Base-by-base conservation (phyloP, 371 early-diverging fungal genomes). In the Apophysomyces ossiformis region DNA sequence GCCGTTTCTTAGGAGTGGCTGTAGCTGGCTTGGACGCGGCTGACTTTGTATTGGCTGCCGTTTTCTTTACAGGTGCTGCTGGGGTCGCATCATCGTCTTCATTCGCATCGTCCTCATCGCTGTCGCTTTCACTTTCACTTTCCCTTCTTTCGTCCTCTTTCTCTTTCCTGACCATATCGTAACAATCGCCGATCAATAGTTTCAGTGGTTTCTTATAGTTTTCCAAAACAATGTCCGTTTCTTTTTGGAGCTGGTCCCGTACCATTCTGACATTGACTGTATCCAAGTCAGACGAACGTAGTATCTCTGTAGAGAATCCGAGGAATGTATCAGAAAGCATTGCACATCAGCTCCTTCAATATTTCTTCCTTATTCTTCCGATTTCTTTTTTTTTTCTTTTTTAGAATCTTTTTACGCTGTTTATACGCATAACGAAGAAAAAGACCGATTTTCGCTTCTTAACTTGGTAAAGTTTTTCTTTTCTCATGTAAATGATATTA, bases 251-350 rank as follows among this genome's bases (percentile, higher is more conserved):
- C 50, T 80, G 74, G 36, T 65, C 39, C 13, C 87, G 79, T n/a
- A 87, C 83, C 47, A 78, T 72, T 58, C 85, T 86, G 7, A 81
- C 74, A 7, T 82, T 75, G 13, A 87, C 74, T 35, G 70, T 73
- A 16, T 68, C 59, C 15, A 83, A 74, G 70, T 87, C 85, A 18
- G 87, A 74, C 12, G 44, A 58, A 57, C 71, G 71, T 43, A 87
- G 73, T 45, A 87, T 86, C 32, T 68, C 72, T 72, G 37, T 39
- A n/a, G 47, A n/a, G 44, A 39, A 26, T 7, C 50, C 18, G 16
- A 26, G 47, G 18, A 60, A 37, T 12, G 18, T 47, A 39, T 11
- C 11, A 9, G 38, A 18, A 15, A 7, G n/a, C 47, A 47, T 26
- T 26, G 32, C 32, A 26, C 32, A 26, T 26, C 32, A 26, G 32